Base-by-base conservation (phyloP, 306 rosid species). In the Casuarina glauca region DNA sequence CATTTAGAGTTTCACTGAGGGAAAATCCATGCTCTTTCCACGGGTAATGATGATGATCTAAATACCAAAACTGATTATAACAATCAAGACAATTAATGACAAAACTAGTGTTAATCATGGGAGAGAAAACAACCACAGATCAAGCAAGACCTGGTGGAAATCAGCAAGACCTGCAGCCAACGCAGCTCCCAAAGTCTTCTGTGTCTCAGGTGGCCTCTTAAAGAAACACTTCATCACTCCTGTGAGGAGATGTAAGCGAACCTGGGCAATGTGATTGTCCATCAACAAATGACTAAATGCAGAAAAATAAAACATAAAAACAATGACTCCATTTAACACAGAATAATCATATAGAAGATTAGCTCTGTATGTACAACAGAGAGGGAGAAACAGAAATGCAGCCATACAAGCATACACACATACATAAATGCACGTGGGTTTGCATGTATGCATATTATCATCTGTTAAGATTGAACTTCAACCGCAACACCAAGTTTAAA, bases 201-300 rank as follows among this genome's bases (percentile, higher is more conserved):
- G 96, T 80, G 98, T 87, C 90, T 96, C 99, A 7, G 99, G 99
- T 10, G 99, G 86, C 85, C 98, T 93, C 87, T 96, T 96, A 84
- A 96, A 96, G 87, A 96, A 96, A 78, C 99, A 96, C 89, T 96
- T 96, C 99, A 93, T 90, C 26, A 91, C 97, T 69, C 98, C 98
- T 69, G 99, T 93, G 75, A 96, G 97, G 78, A 96, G 94, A 90
- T 96, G 99, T 58, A 96, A 80, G 77, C 97, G 99, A 80, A 96
- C 99, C 99, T 96, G 94, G 80, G 79, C 70, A 84, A 81, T 52
- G 82, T 80, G 78, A 86, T 49, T 44, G 61, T 57, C 72, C 62
- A 60, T 69, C 80, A 76, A 67, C 74, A 80, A 86, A 61, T 9
- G 71, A 57, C 61, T 45, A 71, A 32, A 20, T 17, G n/a, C 10